phyloP scores from a whole-genome alignment of 1,284 basidiomycete genomes.

The Rhodofomes roseus region DNA sequence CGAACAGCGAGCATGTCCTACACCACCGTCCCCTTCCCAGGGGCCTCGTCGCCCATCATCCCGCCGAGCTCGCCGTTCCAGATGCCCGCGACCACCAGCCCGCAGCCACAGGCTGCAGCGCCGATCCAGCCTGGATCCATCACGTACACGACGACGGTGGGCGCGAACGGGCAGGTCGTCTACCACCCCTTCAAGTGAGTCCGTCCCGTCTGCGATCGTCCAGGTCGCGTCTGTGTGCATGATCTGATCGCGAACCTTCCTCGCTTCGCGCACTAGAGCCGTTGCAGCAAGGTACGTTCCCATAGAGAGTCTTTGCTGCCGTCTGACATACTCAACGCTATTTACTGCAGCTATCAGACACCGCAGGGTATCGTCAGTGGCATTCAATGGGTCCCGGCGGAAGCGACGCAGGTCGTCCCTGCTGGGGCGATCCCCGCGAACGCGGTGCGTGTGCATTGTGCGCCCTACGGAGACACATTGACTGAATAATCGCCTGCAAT shows the following conservation, averaged over 20 bases:
- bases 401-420: constrained; percentile 58
- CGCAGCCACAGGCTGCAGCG: constrained; percentile 11
- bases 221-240: background rate
- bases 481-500: background rate
- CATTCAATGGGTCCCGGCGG: constrained; percentile 74
- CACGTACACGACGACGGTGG: constrained; percentile 63
- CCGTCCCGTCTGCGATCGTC: constrained; percentile 1
- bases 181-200: constrained; percentile 73
- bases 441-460: constrained; percentile 34
- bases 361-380: constrained; percentile 61
- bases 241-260: constrained; percentile 3
- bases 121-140: constrained; percentile 54
- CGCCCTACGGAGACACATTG: background rate
- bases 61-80: constrained; percentile 2
- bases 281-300: constrained; percentile 58
- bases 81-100: constrained; percentile 1
- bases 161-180: constrained; percentile 51
- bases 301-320: background rate
- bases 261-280: constrained; percentile 39
- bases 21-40: constrained; percentile 8
- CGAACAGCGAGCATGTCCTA: constrained; percentile 12
- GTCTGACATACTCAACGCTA: background rate
- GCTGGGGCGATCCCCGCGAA: constrained; percentile 55
- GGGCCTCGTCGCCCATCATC: constrained; percentile 22
- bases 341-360: constrained; percentile 57